phyloP scores from a whole-genome alignment of 768 basidiomycete genomes.

The Termitomyces sp. region DNA sequence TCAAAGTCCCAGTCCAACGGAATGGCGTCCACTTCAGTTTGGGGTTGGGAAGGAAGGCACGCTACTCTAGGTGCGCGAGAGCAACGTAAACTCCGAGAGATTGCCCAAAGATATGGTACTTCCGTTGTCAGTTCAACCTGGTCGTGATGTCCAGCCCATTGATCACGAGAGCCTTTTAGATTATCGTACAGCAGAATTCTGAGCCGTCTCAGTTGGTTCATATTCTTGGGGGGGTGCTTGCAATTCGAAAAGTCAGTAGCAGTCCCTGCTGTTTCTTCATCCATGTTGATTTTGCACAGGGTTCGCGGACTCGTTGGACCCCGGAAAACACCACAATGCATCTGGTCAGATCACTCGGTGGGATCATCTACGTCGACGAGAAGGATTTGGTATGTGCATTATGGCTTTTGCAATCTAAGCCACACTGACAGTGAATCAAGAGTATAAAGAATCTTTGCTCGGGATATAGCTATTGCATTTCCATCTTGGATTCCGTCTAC shows the following conservation, averaged over 20 bases:
- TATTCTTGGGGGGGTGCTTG: conserved; percentile 62
- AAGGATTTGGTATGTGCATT: conserved; percentile 51
- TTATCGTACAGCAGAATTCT: conserved; percentile 47
- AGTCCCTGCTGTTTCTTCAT: not conserved
- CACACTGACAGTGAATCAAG: conserved; percentile 24
- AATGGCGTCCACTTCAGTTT: conserved; percentile 63
- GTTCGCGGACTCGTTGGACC: conserved; percentile 68
- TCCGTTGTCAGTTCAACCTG: conserved; percentile 39
- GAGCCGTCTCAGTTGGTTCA: conserved; percentile 62
- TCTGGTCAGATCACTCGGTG: conserved; percentile 46
- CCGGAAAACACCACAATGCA: conserved; percentile 83
- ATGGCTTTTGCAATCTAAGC: conserved; percentile 2
- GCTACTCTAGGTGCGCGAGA: conserved; percentile 52
- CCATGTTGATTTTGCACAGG: conserved; percentile 32
- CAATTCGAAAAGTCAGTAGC: conserved; percentile 60
- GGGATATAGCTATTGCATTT: conserved; percentile 77
- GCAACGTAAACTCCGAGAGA: conserved; percentile 59
- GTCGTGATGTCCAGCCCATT: not conserved
- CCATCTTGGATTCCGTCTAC: conserved; percentile 64
- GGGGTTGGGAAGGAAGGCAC: conserved; percentile 69
- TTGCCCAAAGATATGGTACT: conserved; percentile 71
- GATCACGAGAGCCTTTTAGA: conserved; percentile 19
- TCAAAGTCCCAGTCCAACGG: conserved; percentile 59
- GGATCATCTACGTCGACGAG: conserved; percentile 62
- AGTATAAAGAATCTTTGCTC: conserved; percentile 68